These are phyloP conservation scores for Fusarium sp. DNA, from an alignment of 2,329 filamentous ascomycete species.

Conservation along the genomic window DNA sequence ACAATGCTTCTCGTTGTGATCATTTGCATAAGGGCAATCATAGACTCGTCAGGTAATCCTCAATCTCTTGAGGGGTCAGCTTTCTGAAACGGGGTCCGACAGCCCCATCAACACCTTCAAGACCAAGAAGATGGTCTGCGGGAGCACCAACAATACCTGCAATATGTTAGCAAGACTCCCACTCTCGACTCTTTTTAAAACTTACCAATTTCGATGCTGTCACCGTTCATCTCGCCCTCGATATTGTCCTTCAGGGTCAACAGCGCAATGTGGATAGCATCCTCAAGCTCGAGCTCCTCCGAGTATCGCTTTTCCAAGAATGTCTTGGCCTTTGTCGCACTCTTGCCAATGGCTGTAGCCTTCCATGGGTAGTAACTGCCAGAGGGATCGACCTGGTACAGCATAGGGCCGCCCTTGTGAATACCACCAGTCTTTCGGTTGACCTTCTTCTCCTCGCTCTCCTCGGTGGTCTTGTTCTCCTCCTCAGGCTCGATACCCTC, in stretches of 20 bases:
- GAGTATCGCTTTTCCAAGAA: constrained; percentile 99
- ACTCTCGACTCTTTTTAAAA: neutral
- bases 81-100: constrained; percentile 91
- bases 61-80: constrained; percentile 96
- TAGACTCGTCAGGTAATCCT: constrained; percentile 99
- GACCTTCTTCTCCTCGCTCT: constrained; percentile 77
- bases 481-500: constrained; percentile 93
- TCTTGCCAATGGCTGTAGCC: constrained; percentile 98
- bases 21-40: constrained; percentile 60
- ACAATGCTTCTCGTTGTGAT: constrained; percentile 53
- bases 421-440: constrained; percentile 94
- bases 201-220: constrained; percentile 97
- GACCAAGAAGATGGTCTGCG: constrained; percentile 90
- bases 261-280: constrained; percentile 97
- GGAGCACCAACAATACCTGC: constrained; percentile 94
- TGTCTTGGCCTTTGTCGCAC: constrained; percentile 97
- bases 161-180: constrained; percentile 38
- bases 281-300: constrained; percentile 95
- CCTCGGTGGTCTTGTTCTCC: constrained; percentile 63
- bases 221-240: constrained; percentile 98
- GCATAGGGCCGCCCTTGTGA: constrained; percentile 93
- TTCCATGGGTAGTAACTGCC: constrained; percentile 99
- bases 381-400: constrained; percentile 99
- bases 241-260: constrained; percentile 99
- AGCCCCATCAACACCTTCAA: constrained; percentile 88